These are phyloP conservation scores for Macrolepiota dolichaula DNA, from an alignment of 768 basidiomycete genomes.

Conservation along the genomic window DNA sequence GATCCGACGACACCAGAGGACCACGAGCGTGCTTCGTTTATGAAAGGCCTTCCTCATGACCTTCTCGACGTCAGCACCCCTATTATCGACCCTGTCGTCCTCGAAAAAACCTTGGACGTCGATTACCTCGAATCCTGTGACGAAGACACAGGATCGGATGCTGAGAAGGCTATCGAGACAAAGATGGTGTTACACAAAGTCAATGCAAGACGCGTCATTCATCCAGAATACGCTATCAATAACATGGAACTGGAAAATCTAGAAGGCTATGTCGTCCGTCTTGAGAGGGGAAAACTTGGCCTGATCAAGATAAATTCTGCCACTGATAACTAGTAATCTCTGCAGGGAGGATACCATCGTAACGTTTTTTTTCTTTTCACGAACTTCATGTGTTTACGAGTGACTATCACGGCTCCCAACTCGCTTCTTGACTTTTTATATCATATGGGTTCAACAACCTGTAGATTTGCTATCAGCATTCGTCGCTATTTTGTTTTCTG, in stretches of 20 bases:
- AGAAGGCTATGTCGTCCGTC: slow-evolving; percentile 52
- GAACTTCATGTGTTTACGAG: slow-evolving; percentile 1
- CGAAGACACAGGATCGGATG: slow-evolving; percentile 26
- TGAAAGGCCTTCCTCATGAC: slow-evolving; percentile 27
- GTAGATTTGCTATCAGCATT: slow-evolving; percentile 4
- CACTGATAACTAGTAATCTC: neutral
- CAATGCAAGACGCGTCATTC: slow-evolving; percentile 68
- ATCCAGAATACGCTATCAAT: slow-evolving; percentile 64
- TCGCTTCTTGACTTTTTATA: neutral
- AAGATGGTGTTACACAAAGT: slow-evolving; percentile 61
- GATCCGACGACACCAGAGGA: slow-evolving; percentile 64
- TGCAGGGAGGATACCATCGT: neutral
- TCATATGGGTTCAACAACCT: neutral
- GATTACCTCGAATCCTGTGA: slow-evolving; percentile 18
- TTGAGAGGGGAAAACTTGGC: slow-evolving; percentile 56
- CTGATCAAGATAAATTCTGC: slow-evolving; percentile 26
- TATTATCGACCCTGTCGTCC: slow-evolving; percentile 38
- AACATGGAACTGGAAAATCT: slow-evolving; percentile 67
- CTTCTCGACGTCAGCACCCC: slow-evolving; percentile 55
- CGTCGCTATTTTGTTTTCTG: neutral
- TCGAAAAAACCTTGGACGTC: slow-evolving; percentile 29
- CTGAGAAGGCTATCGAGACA: slow-evolving; percentile 36
- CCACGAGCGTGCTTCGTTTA: slow-evolving; percentile 38
- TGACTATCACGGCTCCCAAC: slow-evolving; percentile 1
- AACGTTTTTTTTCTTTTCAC: neutral